A percentile compares a stretch with the other conserved stretches of the same genome.
These are phyloP conservation scores for Diaporthe sp. DNA, from an alignment of 2,329 filamentous ascomycete species.

Conservation along the genomic window DNA sequence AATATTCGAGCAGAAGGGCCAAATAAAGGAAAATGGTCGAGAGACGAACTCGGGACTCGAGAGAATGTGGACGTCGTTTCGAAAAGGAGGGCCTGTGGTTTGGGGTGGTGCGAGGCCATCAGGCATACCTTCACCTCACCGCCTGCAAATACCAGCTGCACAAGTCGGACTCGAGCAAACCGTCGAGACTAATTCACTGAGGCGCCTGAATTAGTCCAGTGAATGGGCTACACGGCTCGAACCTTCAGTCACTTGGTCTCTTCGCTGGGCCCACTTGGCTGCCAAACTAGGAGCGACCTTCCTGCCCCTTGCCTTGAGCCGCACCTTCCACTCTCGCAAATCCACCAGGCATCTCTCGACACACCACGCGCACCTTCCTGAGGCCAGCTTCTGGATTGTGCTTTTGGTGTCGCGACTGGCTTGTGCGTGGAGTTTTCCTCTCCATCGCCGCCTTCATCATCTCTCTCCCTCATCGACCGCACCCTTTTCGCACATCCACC, in stretches of 20 bases:
- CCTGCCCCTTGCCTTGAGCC: not conserved
- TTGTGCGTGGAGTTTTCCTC: no score
- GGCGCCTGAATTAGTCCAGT: not conserved
- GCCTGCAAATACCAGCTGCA: no score
- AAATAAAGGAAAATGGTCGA: no score
- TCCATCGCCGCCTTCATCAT: not conserved
- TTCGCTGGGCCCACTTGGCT: not conserved
- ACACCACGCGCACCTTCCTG: not conserved
- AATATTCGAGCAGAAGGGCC: no score
- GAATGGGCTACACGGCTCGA: no score
- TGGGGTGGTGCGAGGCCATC: not conserved
- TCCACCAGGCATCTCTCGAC: not conserved
- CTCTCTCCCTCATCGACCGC: not conserved
- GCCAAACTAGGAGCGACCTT: not conserved
- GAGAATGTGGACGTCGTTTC: not conserved
- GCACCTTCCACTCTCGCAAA: not conserved
- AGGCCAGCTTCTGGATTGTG: not conserved
- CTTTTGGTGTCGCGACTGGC: not conserved
- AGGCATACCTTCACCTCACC: no score
- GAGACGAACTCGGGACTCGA: accelerated
- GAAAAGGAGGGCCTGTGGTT: not conserved
- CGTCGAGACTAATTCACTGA: not conserved
- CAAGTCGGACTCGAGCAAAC: not conserved
- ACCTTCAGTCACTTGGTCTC: no score
- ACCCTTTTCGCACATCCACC: not conserved